Evolutionary conservation across 805 yeast species (phyloP).

Genomic region (Myxozyma neotropica): DNA sequence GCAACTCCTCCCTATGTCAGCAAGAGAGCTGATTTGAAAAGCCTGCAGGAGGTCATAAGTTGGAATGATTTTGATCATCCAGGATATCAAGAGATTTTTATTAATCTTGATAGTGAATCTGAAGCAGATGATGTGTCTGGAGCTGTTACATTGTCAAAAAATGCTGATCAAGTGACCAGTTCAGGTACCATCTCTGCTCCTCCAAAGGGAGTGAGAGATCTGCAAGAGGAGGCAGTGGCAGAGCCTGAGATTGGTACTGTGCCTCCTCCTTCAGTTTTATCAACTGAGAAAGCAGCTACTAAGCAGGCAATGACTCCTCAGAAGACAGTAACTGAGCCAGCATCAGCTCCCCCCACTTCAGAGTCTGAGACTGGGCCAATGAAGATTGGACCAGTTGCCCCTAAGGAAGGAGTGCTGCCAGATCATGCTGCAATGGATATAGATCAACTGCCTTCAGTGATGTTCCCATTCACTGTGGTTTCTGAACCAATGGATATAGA

Average conservation of each 20-base stretch:
- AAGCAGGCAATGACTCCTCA: too few species aligned
- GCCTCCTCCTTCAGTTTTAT: too few species aligned
- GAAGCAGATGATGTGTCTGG: not conserved
- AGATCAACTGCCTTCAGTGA: not conserved
- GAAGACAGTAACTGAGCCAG: too few species aligned
- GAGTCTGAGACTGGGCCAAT: too few species aligned
- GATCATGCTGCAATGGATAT: not conserved
- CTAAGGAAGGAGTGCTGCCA: not conserved
- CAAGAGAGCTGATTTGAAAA: not conserved
- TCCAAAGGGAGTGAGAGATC: not conserved
- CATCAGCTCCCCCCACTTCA: too few species aligned
- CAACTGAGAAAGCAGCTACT: too few species aligned
- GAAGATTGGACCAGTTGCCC: too few species aligned
- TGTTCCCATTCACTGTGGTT: not conserved
- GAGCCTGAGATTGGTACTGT: too few species aligned
- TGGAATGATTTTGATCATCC: slow-evolving; percentile 22
- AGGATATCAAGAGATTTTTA: not conserved
- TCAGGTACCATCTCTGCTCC: not conserved
- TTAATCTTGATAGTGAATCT: not conserved
- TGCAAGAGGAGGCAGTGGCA: not conserved
- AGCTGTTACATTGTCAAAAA: too few species aligned
- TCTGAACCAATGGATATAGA: not conserved
- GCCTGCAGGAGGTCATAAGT: not conserved
- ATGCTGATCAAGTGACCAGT: not conserved
- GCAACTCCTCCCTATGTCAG: not conserved